Evolutionary conservation across 2,329 filamentous ascomycete genomes (phyloP).

Genomic region (Penicillium nordicum): DNA sequence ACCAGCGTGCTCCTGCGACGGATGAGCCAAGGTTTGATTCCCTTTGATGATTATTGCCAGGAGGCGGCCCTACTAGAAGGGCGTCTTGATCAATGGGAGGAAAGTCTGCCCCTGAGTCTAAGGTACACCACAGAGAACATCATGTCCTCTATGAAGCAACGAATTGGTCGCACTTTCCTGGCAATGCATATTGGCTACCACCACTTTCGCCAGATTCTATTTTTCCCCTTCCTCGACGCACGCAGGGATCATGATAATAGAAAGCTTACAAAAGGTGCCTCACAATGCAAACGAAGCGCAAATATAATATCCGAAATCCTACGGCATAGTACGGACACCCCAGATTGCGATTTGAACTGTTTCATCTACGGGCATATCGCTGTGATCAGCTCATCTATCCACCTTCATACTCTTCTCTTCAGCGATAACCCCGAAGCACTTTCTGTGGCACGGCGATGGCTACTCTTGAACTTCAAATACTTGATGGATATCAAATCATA

Average conservation of each 20-base stretch:
- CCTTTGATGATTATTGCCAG: constrained; percentile 14
- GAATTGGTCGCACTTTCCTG: constrained; percentile 20
- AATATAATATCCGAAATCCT: constrained; percentile 18
- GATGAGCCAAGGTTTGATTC: constrained; percentile 15
- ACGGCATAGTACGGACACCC: constrained; percentile 10
- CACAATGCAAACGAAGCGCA: constrained; percentile 19
- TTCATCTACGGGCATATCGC: constrained; percentile 22
- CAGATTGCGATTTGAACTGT: constrained; percentile 20
- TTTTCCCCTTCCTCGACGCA: constrained; percentile 21
- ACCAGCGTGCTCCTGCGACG: constrained; percentile 15
- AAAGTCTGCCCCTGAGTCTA: constrained; percentile 11
- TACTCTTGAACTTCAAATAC: constrained; percentile 22
- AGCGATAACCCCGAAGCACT: constrained; percentile 14
- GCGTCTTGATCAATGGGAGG: constrained; percentile 15
- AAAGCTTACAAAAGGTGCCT: background rate
- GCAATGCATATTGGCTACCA: constrained; percentile 24
- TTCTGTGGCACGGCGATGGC: constrained; percentile 11
- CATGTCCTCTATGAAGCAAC: constrained; percentile 8
- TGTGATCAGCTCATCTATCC: constrained; percentile 23
- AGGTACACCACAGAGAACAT: constrained; percentile 15
- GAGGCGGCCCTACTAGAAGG: constrained; percentile 11
- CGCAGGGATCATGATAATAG: background rate
- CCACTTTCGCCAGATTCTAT: constrained; percentile 24
- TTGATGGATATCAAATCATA: constrained; percentile 20
- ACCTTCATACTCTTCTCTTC: constrained; percentile 21